These are phyloP conservation scores for Kurtzmaniella natalensis DNA, from an alignment of 1,139 yeast genomes.

Conservation along the genomic window DNA sequence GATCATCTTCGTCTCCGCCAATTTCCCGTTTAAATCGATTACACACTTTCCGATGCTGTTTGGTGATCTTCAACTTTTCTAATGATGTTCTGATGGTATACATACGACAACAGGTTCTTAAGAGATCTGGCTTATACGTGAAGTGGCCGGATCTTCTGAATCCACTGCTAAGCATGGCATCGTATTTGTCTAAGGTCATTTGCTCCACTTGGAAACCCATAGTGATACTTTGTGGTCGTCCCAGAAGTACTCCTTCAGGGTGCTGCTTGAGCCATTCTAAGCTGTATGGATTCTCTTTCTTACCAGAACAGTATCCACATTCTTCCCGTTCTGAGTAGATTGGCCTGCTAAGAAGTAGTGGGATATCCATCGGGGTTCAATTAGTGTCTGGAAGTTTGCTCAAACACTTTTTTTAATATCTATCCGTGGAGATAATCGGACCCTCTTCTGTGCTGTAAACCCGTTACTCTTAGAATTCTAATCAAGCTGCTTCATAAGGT, in stretches of 20 bases:
- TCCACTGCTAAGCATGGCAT: slow-evolving; percentile 62
- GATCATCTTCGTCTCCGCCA: slow-evolving; percentile 13
- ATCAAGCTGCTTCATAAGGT: no score
- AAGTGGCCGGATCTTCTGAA: slow-evolving; percentile 76
- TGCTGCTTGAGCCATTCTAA: slow-evolving; percentile 21
- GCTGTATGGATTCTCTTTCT: slow-evolving; percentile 39
- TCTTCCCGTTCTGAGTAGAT: slow-evolving; percentile 19
- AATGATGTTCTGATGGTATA: slow-evolving; percentile 71
- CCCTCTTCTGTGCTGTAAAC: no score
- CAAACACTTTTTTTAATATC: no score
- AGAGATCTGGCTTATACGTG: slow-evolving; percentile 68
- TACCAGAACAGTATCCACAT: slow-evolving; percentile 66
- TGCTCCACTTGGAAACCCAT: slow-evolving; percentile 48
- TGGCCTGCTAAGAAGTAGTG: slow-evolving; percentile 16
- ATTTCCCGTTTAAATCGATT: slow-evolving; percentile 56
- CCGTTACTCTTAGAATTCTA: no score
- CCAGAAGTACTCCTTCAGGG: slow-evolving; percentile 10
- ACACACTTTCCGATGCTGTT: slow-evolving; percentile 64
- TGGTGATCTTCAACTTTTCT: slow-evolving; percentile 42
- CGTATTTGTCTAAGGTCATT: slow-evolving; percentile 54
- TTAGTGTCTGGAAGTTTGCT: no score
- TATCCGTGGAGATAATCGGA: no score
- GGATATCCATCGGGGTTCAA: slow-evolving; percentile 1
- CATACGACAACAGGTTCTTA: slow-evolving; percentile 76
- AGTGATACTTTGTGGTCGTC: slow-evolving; percentile 26